Conservation (phyloP, 768 basidiomycete genomes). For the Hericium erinaceus region DNA sequence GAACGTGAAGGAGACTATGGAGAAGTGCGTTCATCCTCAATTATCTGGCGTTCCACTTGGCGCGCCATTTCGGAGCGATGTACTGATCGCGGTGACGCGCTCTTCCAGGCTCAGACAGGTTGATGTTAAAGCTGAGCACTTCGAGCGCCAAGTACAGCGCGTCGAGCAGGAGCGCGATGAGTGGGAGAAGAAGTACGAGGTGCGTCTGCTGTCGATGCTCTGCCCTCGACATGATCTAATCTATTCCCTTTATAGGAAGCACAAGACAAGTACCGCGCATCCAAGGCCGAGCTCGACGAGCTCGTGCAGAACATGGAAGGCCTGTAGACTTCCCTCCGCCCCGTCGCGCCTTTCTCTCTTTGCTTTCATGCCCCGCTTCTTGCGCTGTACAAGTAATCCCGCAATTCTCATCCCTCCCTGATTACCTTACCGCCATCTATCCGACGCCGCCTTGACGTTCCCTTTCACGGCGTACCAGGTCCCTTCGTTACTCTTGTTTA, state of each 20-base stretch:
- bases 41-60: background rate
- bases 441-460: background rate
- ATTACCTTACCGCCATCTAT: background rate
- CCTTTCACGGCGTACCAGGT: background rate
- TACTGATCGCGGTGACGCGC: slow-evolving; percentile 4
- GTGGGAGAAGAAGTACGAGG: slow-evolving; percentile 95
- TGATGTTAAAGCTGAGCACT: slow-evolving; percentile 98
- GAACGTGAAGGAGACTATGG: slow-evolving; percentile 91
- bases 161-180: slow-evolving; percentile 84
- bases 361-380: background rate
- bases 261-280: slow-evolving; percentile 55
- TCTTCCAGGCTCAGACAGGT: slow-evolving; percentile 77
- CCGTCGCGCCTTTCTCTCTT: background rate
- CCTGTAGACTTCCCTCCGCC: background rate
- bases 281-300: slow-evolving; percentile 79
- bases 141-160: slow-evolving; percentile 82
- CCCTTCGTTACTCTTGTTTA: background rate
- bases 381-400: background rate
- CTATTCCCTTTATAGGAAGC: slow-evolving; percentile 44
- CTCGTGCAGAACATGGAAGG: slow-evolving; percentile 65
- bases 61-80: slow-evolving; percentile 1
- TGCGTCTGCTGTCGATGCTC: slow-evolving; percentile 26
- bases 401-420: background rate
- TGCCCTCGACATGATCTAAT: slow-evolving; percentile 3
- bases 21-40: slow-evolving; percentile 62